A percentile compares a stretch with the other conserved stretches of the same genome.
These are phyloP conservation scores for Aspergillus steynii DNA, from an alignment of 495 filamentous ascomycete species.

Conservation along the genomic window DNA sequence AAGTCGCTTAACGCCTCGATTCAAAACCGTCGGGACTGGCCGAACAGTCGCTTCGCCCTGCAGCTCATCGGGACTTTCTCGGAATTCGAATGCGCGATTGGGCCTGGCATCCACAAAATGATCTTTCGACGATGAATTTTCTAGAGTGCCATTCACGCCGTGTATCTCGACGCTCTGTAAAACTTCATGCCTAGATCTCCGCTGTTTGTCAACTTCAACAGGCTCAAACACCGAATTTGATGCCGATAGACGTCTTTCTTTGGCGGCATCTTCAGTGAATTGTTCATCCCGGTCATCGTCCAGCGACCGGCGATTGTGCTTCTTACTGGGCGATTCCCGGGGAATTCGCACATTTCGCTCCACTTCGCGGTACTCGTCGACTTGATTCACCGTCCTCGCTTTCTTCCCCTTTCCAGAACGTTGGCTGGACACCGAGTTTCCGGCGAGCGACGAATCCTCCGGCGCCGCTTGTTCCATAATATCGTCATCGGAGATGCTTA, in stretches of 20 bases:
- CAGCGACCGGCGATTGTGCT: conserved; percentile 8
- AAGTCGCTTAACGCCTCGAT: neutral
- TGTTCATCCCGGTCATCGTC: conserved; percentile 19
- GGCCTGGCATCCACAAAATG: conserved; percentile 11
- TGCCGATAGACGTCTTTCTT: conserved; percentile 24
- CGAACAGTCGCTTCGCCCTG: conserved; percentile 40
- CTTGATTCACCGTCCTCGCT: neutral
- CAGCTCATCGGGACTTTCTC: conserved; percentile 48
- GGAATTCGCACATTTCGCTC: conserved; percentile 20
- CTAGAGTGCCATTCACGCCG: neutral
- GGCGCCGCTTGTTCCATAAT: conserved; percentile 15
- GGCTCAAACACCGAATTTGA: neutral
- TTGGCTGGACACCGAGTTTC: conserved; percentile 22
- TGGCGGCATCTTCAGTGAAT: conserved; percentile 30
- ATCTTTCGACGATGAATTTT: neutral
- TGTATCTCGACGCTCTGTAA: conserved; percentile 22
- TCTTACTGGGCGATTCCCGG: conserved; percentile 4
- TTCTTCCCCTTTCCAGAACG: conserved; percentile 18
- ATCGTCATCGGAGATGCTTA: conserved; percentile 18
- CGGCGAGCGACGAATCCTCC: conserved; percentile 11
- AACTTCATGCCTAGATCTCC: conserved; percentile 1
- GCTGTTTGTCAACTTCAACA: conserved; percentile 5
- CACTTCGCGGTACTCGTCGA: conserved; percentile 25
- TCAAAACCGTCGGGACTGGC: conserved; percentile 19
- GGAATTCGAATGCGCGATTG: conserved; percentile 14